phyloP scores from a whole-genome alignment of 805 yeast genomes.

The Starmerella sp. region DNA sequence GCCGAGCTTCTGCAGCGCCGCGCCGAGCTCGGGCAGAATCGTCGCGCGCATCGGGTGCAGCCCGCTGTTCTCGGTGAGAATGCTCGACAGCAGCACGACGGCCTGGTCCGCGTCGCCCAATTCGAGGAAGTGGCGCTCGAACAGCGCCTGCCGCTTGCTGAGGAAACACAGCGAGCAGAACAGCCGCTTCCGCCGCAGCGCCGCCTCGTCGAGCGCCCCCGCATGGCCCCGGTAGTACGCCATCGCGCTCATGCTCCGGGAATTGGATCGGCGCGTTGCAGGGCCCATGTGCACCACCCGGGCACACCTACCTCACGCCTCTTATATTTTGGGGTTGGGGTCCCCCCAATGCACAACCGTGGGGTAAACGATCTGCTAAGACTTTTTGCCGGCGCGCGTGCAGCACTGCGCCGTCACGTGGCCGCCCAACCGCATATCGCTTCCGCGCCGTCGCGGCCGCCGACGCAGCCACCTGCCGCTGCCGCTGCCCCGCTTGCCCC shows the following conservation, averaged over 20 bases:
- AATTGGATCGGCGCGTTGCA: not conserved
- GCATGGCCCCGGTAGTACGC: not conserved
- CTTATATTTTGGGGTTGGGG: constrained; percentile 5
- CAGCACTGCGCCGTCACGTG: not conserved
- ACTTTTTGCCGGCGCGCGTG: not conserved
- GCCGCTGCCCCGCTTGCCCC: too few relatives aligned
- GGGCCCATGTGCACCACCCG: not conserved
- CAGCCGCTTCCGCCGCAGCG: constrained; percentile 8
- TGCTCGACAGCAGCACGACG: constrained; percentile 15
- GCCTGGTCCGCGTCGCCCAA: constrained; percentile 14
- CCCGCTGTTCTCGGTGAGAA: constrained; percentile 19
- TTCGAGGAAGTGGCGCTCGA: constrained; percentile 13
- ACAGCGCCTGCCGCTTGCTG: constrained; percentile 8
- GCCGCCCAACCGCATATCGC: too few relatives aligned
- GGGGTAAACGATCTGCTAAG: not conserved
- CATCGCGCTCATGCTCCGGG: not conserved
- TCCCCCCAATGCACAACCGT: constrained; percentile 1
- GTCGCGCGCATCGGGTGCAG: constrained; percentile 7
- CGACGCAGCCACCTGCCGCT: too few relatives aligned
- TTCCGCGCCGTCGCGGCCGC: too few relatives aligned
- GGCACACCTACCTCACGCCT: not conserved
- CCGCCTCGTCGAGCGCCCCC: not conserved
- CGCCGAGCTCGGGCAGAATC: not conserved
- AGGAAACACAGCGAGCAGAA: constrained; percentile 17
- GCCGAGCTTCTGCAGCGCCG: constrained; percentile 1